phyloP scores from a whole-genome alignment of 2,329 filamentous ascomycete species.

The Cytospora piceae region DNA sequence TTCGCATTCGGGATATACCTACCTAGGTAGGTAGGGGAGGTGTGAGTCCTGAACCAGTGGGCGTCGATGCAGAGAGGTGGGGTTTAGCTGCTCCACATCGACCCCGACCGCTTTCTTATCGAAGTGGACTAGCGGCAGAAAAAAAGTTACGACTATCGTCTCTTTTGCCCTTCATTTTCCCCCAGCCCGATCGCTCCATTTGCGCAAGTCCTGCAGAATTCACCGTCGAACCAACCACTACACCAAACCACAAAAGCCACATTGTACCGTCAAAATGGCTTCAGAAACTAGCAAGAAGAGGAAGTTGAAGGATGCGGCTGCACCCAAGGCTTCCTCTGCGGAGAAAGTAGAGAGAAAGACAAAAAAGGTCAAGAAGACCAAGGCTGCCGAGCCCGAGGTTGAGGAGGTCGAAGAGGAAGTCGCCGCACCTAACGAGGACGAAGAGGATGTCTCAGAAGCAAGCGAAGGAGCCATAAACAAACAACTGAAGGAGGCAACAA shows the following conservation, averaged over 20 bases:
- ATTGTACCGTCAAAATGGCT: conserved; percentile 35
- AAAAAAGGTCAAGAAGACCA: conserved; percentile 30
- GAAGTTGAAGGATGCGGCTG: conserved; percentile 40
- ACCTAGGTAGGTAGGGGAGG: too few relatives aligned
- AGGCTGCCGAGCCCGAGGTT: conserved; percentile 26
- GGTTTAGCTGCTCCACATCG: conserved; percentile 18
- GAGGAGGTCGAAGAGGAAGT: conserved; percentile 28
- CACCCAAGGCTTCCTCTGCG: conserved; percentile 32
- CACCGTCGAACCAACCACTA: not conserved
- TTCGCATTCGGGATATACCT: too few relatives aligned
- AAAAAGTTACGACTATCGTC: conserved; percentile 28
- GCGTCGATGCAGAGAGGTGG: too few relatives aligned
- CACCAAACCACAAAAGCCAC: conserved; percentile 15
- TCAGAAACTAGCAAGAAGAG: conserved; percentile 42
- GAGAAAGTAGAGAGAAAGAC: conserved; percentile 28
- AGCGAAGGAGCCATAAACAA: conserved; percentile 25
- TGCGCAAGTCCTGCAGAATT: not conserved
- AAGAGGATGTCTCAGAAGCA: conserved; percentile 25
- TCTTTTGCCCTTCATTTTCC: conserved; percentile 1
- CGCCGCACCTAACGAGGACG: conserved; percentile 31
- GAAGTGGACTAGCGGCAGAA: conserved; percentile 24
- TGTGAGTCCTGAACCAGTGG: not conserved
- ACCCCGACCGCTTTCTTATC: conserved; percentile 22
- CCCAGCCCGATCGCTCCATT: conserved; percentile 4
- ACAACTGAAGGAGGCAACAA: conserved; percentile 18